A percentile compares a stretch with the other conserved stretches of the same genome.
Evolutionary conservation across 768 basidiomycete species (phyloP).

Genomic region (Galerina sulciceps): DNA sequence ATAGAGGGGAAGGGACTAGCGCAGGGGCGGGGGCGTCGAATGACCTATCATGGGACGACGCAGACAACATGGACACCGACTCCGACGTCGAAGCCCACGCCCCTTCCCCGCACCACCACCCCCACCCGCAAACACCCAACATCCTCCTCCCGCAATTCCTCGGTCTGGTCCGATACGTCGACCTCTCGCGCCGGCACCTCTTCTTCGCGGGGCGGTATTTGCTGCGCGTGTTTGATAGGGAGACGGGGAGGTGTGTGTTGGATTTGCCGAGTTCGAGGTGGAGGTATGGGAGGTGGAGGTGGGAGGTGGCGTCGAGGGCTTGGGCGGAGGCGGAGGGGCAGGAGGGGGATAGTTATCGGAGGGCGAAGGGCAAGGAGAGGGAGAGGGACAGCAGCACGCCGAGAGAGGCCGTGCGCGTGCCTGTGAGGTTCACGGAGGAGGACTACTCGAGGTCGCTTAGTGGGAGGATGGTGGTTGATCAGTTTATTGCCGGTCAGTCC

Average conservation of each 20-base stretch:
- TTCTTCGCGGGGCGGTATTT: constrained; percentile 57
- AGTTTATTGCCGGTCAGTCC: constrained; percentile 49
- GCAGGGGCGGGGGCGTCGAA: too few relatives aligned
- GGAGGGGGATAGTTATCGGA: neutral
- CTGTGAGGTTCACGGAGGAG: constrained; percentile 12
- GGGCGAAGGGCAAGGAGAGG: neutral
- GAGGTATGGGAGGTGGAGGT: constrained; percentile 39
- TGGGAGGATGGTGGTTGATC: constrained; percentile 34
- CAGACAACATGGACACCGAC: constrained; percentile 7
- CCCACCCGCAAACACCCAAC: neutral
- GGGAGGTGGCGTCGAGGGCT: constrained; percentile 23
- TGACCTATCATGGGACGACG: neutral
- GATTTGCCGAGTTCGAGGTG: constrained; percentile 41
- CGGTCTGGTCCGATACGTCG: constrained; percentile 63
- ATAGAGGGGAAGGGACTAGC: neutral
- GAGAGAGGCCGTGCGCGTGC: constrained; percentile 16
- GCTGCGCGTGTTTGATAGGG: constrained; percentile 59
- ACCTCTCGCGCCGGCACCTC: constrained; percentile 59
- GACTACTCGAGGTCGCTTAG: neutral
- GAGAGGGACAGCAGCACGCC: constrained; percentile 5
- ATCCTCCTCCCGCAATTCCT: constrained; percentile 22
- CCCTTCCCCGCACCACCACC: neutral
- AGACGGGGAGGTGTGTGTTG: constrained; percentile 46
- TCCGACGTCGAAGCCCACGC: constrained; percentile 10
- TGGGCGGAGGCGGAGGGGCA: neutral